Base-by-base conservation (phyloP, 2,329 filamentous ascomycete genomes). In the Reticulascus tulasneorum region DNA sequence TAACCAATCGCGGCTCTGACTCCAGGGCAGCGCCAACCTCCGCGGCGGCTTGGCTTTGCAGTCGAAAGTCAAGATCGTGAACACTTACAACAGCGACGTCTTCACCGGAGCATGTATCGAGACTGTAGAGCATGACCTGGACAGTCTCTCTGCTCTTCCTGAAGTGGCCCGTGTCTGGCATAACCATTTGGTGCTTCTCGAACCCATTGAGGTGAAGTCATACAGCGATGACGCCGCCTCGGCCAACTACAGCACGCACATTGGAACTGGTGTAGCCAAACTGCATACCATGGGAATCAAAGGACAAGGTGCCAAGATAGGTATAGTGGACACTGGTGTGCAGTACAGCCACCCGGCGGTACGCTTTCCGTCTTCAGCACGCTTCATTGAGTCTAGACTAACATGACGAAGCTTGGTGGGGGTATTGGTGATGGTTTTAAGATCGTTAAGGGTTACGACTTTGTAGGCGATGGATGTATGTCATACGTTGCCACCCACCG, bases 321-420 rank as follows among this genome's bases (percentile, higher is more conserved):
- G 60, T 9, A 51, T 65, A 20, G 53, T 65, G 23, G 62, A 65
- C 35, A 63, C 59, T 2, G 62, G 62, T 1, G 51, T 65, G 20
- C 58, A 62, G 32, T 65, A 65, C 31, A 58, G 51, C 4, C 62
- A 65, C 35, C 45, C 51, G 18, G 61, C 38, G 55, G 60, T 21
- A 58, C 62, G 48, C 22, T 42, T 41, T 6, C 16, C 5, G 4
- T 20, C 17, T n/a, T 7, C n/a, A n/a, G n/a, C n/a, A n/a, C 7
- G 4, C 15, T 8, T 8, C 11, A n/a, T 13, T 16, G n/a, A 19
- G n/a, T n/a, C n/a, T n/a, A n/a, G n/a, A 23, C 37, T 40, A 13
- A 36, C 8, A 9, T n/a, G 7, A 11, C 6, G n/a, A n/a, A 36
- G 33, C 33, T 36, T 9, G 33, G 33, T 9, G 8, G 19, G 20